Evolutionary conservation across 148 eudicot species (phyloP).

Genomic region (Polygonum aviculare): DNA sequence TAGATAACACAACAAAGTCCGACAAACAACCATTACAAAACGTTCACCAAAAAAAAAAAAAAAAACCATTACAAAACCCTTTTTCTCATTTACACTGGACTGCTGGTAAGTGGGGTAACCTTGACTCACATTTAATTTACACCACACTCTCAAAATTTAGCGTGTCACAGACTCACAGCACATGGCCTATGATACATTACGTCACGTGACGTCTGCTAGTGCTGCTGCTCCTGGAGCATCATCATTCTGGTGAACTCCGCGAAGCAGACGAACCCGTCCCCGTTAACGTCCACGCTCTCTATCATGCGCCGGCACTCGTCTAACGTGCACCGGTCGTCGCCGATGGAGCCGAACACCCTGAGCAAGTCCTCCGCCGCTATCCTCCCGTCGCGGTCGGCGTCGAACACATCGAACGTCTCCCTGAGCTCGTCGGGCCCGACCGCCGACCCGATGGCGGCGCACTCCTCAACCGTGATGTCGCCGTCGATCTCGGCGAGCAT

Average conservation of each 20-base stretch:
- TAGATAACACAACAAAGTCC: too few relatives aligned
- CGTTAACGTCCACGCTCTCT: constrained; percentile 45
- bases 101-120: too few relatives aligned
- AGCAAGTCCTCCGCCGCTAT: constrained; percentile 66
- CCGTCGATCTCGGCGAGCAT: constrained; percentile 63
- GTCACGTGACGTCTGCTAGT: too few relatives aligned
- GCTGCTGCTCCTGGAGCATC: constrained; percentile 29
- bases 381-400: constrained; percentile 55
- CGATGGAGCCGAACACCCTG: constrained; percentile 37
- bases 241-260: constrained; percentile 75
- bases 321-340: constrained; percentile 56
- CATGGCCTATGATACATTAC: too few relatives aligned
- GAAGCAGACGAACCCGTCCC: constrained; percentile 74
- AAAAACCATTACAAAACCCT: too few relatives aligned
- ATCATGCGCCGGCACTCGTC: constrained; percentile 78
- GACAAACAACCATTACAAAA: too few relatives aligned
- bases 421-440: constrained; percentile 38
- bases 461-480: constrained; percentile 58
- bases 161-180: too few relatives aligned
- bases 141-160: too few relatives aligned
- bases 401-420: constrained; percentile 60
- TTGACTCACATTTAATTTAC: too few relatives aligned
- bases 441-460: constrained; percentile 35
- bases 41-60: too few relatives aligned
- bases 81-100: too few relatives aligned